Conservation (phyloP, 306 rosid genomes). For the Medicago lupulina region DNA sequence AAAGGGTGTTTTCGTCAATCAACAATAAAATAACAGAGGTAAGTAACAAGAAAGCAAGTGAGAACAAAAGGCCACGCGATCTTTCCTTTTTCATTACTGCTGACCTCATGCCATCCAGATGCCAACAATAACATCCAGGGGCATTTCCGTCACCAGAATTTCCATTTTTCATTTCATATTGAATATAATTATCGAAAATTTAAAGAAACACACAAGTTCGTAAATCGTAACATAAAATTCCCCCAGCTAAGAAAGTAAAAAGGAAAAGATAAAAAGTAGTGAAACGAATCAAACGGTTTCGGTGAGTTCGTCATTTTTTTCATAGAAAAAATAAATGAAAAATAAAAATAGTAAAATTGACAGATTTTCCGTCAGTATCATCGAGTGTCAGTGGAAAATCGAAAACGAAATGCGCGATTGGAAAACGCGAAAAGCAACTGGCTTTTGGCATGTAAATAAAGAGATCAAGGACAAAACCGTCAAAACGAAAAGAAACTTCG, state of each 20-base stretch:
- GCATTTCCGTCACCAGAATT: slow-evolving; percentile 44
- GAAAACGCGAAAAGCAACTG: slow-evolving; percentile 15
- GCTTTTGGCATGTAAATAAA: neutral
- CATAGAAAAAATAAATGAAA: neutral
- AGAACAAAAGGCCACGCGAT: slow-evolving; percentile 50
- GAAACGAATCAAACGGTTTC: neutral
- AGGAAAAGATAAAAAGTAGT: neutral
- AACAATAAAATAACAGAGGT: slow-evolving; percentile 30
- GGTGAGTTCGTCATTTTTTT: neutral
- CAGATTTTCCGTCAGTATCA: slow-evolving; percentile 44
- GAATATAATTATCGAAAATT: no score
- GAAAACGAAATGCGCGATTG: slow-evolving; percentile 47
- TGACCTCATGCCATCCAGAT: slow-evolving; percentile 46
- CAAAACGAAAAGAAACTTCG: slow-evolving; percentile 37
- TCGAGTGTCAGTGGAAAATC: slow-evolving; percentile 39
- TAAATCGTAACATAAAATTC: neutral
- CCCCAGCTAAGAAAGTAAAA: neutral
- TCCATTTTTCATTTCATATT: slow-evolving; percentile 4
- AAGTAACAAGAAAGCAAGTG: slow-evolving; percentile 49
- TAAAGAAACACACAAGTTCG: neutral
- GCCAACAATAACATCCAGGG: slow-evolving; percentile 33
- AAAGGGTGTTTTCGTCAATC: slow-evolving; percentile 56
- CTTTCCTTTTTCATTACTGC: neutral
- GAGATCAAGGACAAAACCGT: slow-evolving; percentile 48
- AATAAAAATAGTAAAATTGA: slow-evolving; percentile 28